A percentile compares a stretch with the other conserved stretches of the same genome.
Conservation (phyloP, 192 early-diverging fungal genomes). For the Obelidium mucronatum region DNA sequence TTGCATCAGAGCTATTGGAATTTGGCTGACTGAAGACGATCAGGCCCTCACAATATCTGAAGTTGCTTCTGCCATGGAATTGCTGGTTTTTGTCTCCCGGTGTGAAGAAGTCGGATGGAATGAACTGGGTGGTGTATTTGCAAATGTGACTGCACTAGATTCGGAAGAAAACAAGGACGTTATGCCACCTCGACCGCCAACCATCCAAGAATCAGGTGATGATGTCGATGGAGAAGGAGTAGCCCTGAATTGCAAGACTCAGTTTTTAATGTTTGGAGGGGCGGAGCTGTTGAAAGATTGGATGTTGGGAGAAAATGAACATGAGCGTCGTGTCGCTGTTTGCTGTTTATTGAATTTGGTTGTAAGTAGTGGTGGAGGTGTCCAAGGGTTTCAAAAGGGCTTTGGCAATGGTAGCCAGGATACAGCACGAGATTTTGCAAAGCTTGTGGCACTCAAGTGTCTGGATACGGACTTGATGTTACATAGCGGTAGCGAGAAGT, state of each 20-base stretch:
- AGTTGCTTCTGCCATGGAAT: constrained; percentile 13
- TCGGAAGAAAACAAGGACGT: not conserved
- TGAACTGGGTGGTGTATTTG: constrained; percentile 14
- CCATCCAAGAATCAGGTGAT: not conserved
- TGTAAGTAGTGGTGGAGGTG: not conserved
- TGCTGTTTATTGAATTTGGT: constrained; percentile 36
- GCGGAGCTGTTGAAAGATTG: not conserved
- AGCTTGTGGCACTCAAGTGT: not conserved
- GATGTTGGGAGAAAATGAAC: not conserved
- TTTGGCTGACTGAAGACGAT: constrained; percentile 24
- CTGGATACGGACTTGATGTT: not conserved
- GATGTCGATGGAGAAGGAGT: not conserved
- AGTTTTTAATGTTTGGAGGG: constrained; percentile 27
- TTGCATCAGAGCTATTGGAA: not conserved
- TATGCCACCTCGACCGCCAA: not conserved
- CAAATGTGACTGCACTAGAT: constrained; percentile 8
- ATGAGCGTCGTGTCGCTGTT: constrained; percentile 19
- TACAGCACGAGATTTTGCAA: not conserved
- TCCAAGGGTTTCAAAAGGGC: not conserved
- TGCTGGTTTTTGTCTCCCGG: constrained; percentile 3
- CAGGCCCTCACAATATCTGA: not conserved
- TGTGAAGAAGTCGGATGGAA: constrained; percentile 1
- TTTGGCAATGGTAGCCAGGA: not conserved
- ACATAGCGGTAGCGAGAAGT: not conserved
- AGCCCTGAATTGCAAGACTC: not conserved